Evolutionary conservation across 2,329 filamentous ascomycete genomes (phyloP).

Genomic region (Nemania bipapillata): DNA sequence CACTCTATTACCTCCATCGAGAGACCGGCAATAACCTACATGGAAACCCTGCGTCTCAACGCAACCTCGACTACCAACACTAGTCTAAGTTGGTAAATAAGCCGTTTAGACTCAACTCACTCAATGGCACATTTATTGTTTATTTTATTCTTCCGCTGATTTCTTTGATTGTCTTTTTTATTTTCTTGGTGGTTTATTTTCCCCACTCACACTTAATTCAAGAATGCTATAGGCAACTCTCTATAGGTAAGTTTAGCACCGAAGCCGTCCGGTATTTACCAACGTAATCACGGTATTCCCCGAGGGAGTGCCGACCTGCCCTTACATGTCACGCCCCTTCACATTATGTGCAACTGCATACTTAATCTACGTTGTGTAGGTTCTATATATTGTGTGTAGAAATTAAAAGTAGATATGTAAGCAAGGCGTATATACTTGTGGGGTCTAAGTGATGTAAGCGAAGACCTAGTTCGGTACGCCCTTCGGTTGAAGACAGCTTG

Average conservation of each 20-base stretch:
- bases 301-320: not conserved
- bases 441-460: not conserved
- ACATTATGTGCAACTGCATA: not conserved
- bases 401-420: not conserved
- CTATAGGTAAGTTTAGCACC: not conserved
- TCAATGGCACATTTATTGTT: not conserved
- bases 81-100: not conserved
- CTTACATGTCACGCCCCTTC: not conserved
- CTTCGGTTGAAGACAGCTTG: not conserved
- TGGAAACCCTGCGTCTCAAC: not conserved
- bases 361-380: not conserved
- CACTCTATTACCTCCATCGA: conserved; percentile 2
- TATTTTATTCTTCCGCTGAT: not conserved
- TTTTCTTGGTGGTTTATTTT: not conserved
- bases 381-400: not conserved
- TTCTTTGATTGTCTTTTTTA: not conserved
- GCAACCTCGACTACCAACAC: not conserved
- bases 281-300: not conserved
- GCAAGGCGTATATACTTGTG: not conserved
- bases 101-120: not conserved
- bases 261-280: not conserved
- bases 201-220: not conserved
- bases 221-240: not conserved
- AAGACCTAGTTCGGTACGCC: not conserved
- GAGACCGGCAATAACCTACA: not conserved